Base-by-base conservation (phyloP, 495 filamentous ascomycete species). In the Aspergillus affinis region DNA sequence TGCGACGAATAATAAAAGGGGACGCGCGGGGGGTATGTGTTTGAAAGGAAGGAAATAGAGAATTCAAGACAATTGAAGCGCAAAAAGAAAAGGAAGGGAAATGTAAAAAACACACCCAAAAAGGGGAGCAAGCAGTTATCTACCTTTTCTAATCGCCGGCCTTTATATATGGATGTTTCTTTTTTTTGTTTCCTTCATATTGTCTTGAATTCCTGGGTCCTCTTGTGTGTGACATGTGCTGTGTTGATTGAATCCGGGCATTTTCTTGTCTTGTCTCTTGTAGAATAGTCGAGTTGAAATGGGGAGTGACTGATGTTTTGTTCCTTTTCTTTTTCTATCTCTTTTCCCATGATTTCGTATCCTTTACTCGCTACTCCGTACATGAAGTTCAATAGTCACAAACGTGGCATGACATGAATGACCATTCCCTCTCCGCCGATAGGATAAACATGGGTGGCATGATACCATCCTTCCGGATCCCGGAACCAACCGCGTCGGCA, bases 251-350 rank as follows among this genome's bases (percentile, higher is more conserved):
- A 68, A 63, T 69, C 60, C 59, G 59, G 58, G 57, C 58, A 62
- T 58, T 61, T 58, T 64, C 60, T 65, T 54, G 55, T 49, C 63
- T 73, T 58, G 68, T 73, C 68, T 69, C 72, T 72, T 78, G 75
- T 78, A 78, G 73, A 74, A 75, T 78, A 76, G 69, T 75, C 67
- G 73, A 71, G 65, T 65, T 72, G 69, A 75, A 73, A 58, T 55
- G 63, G 57, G 61, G 41, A 48, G 41, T 36, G 50, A 55, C 47
- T 44, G 51, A 60, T 60, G 50, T 30, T 54, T 61, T 47, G 48
- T 27, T 57, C 41, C 23, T 6, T n/a, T 29, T 29, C 29, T 48
- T 19, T 32, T 8, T 29, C 12, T 54, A 48, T 15, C 12, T 4
- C 45, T 44, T n/a, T 44, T 54, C n/a, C 32, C n/a, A n/a, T n/a